Base-by-base conservation (phyloP, 192 early-diverging fungal species). In the Entomortierella beljakovae region DNA sequence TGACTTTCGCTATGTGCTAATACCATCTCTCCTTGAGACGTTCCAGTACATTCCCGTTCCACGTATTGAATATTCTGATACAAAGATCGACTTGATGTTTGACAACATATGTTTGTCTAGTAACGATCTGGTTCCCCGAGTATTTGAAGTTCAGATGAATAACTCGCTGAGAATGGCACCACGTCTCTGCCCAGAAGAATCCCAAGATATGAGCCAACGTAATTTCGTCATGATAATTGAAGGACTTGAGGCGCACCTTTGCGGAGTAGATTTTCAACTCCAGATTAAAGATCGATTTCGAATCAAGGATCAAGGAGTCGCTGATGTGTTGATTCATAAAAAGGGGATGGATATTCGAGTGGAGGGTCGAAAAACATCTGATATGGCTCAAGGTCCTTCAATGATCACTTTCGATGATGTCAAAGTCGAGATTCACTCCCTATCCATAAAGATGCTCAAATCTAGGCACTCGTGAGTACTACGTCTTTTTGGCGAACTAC, bases 31-130 rank as follows among this genome's bases (percentile, higher is more conserved):
- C 52, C 31, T 81, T 33, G 83, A 84, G 28, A 68, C 80, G 16
- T 67, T 84, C 66, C 74, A 79, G 18, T 84, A 64, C 37, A 75
- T 84, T 31, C 83, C 83, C 26, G 70, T 84, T 64, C 83, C 83
- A 7, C 80, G 80, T 37, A 79, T 84, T 56, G 83, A 84, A 37
- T 84, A 84, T 35, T 79, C 70, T n/a, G 83, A 84, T 57, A 34
- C 64, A 23, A 71, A 84, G 66, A 64, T 81, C 42, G 83, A 84
- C 50, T 57, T 84, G 2, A 68, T 73, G 46, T 54, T 84, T 38
- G 83, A 84, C 38, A 81, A 84, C 25, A 60, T 84, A 42, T 70
- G 79, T 40, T 25, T 84, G 28, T 72, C 83, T 18, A 81, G 83
- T 32, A 77, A 70, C 5, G 71, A 80, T 23, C 53, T 84, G n/a